Evolutionary conservation across 345 rosid species (phyloP), one percentile per base, ranked within the genome.

Genomic region (Dovyalis caffra): DNA sequence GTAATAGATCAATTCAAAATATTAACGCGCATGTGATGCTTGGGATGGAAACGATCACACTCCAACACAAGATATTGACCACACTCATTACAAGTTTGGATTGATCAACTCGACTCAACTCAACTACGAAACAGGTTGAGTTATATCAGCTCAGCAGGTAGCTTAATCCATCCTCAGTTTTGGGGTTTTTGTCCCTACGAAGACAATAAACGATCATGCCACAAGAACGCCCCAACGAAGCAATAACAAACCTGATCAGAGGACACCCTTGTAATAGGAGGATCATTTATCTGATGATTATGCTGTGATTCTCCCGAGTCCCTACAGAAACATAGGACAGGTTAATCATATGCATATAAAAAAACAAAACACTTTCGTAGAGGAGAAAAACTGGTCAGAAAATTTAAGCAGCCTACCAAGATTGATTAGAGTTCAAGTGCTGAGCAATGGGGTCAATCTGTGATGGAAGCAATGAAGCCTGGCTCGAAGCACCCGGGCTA

Each of bases 201-300:
- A 57, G 23, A 21, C 23, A 7, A 56, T 8, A 18, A 26, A 14
- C 64, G 23, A 4, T 60, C 29, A 60, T 8, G 15, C 15, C 64
- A 26, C 3, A 0, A 14, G 26, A 21, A 14, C 15, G 15, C 64
- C 0, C 33, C 25, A 3, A 21, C 25, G 26, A 60, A 21, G 23
- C 15, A 29, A 6, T 14, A 15, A 61, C 77, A 65, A 29, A 91
- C 97, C 95, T 87, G 85, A 77, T 90, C 84, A 60, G 97, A 89
- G 57, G 94, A 88, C 79, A 92, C 92, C 75, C 93, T 86, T 31
- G 82, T 40, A 62, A 83, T 11, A 4, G 81, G 87, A 45, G 83
- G 83, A 75, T 74, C 62, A 63, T 67, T 68, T 53, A 67, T 66
- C 51, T 68, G 87, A 70, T 79, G 58, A 69, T 57, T 71, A 51